phyloP scores from a whole-genome alignment of 805 yeast species.

The Suhomyces xylopsoci region DNA sequence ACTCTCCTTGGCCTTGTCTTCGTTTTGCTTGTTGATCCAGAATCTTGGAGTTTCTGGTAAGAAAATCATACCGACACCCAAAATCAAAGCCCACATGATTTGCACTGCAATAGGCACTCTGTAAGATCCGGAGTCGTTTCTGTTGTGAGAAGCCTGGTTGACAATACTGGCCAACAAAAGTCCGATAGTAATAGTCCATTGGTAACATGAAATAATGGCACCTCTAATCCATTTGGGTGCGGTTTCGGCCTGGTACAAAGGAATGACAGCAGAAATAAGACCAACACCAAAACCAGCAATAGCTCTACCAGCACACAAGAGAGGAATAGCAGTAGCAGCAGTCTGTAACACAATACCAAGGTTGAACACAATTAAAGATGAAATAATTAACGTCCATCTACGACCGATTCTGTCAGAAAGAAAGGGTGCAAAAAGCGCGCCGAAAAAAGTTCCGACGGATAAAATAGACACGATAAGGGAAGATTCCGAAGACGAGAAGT shows the following conservation, averaged over 20 bases:
- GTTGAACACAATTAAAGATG: conserved; percentile 33
- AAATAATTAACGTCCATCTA: conserved; percentile 34
- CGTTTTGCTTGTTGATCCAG: conserved; percentile 27
- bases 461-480: conserved; percentile 30
- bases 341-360: conserved; percentile 39
- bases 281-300: conserved; percentile 44
- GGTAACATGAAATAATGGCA: conserved; percentile 40
- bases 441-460: conserved; percentile 43
- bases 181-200: conserved; percentile 40
- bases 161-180: conserved; percentile 36
- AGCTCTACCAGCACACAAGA: conserved; percentile 38
- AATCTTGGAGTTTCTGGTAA: conserved; percentile 42
- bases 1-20: conserved; percentile 27
- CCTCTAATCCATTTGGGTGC: conserved; percentile 45
- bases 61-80: conserved; percentile 29
- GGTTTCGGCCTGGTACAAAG: conserved; percentile 40
- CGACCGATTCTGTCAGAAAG: conserved; percentile 39
- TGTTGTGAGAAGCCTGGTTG: conserved; percentile 33
- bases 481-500: conserved; percentile 19
- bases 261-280: conserved; percentile 37
- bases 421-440: conserved; percentile 36
- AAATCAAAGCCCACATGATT: conserved; percentile 34
- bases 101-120: conserved; percentile 42
- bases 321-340: conserved; percentile 31
- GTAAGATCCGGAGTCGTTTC: conserved; percentile 36